Evolutionary conservation across 352 stramenopile genomes (phyloP).

Genomic region (Pythium dissimile): DNA sequence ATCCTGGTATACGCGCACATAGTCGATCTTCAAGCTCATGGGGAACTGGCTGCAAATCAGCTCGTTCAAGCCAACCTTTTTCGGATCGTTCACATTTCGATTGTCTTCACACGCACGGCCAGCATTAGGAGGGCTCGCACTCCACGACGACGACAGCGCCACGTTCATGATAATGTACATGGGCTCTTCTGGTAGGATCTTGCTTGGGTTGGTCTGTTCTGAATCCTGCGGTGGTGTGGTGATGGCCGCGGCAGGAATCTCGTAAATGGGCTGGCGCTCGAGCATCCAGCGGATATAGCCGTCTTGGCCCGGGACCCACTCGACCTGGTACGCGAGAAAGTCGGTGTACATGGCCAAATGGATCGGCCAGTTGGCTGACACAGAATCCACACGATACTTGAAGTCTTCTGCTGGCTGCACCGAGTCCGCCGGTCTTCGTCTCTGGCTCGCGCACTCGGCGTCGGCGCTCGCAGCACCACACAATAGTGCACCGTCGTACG

Average conservation of each 20-base stretch:
- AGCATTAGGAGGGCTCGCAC: constrained; percentile 41
- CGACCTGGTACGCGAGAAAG: constrained; percentile 55
- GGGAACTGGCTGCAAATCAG: constrained; percentile 62
- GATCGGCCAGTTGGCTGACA: constrained; percentile 62
- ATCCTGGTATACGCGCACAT: constrained; percentile 73
- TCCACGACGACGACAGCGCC: constrained; percentile 43
- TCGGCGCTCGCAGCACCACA: constrained; percentile 43
- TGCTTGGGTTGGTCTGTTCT: constrained; percentile 42
- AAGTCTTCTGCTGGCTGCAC: constrained; percentile 3
- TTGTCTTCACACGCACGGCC: constrained; percentile 37
- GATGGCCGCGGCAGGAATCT: constrained; percentile 47
- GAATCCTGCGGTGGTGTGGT: constrained; percentile 37
- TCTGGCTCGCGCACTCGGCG: constrained; percentile 7
- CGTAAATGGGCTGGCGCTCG: constrained; percentile 45
- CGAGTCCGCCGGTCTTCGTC: neutral
- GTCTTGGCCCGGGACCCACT: constrained; percentile 49
- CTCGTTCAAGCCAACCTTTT: constrained; percentile 24
- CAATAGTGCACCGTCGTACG: constrained; percentile 49
- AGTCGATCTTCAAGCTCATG: constrained; percentile 67
- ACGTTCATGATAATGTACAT: constrained; percentile 72
- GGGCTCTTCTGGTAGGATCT: constrained; percentile 59
- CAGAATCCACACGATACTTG: constrained; percentile 57
- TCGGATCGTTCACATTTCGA: constrained; percentile 24
- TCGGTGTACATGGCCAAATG: constrained; percentile 48
- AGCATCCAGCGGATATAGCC: constrained; percentile 63